A percentile compares a stretch with the other conserved stretches of the same genome.
Evolutionary conservation across 371 early-diverging fungal genomes (phyloP).

Genomic region (Apophysomyces sp.): DNA sequence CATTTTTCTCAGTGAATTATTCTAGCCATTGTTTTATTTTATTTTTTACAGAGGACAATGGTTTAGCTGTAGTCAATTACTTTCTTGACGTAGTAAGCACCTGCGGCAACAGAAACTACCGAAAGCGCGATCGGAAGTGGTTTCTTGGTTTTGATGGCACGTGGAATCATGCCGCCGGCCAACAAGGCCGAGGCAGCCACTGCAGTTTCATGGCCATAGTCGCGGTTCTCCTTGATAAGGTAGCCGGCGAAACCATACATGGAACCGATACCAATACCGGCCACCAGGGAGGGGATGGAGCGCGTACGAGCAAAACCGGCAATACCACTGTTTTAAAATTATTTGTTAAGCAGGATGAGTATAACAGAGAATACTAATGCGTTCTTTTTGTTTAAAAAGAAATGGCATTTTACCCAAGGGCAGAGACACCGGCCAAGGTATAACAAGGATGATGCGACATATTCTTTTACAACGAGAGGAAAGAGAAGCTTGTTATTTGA

Average conservation of each 20-base stretch:
- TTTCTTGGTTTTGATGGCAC: conserved; percentile 50
- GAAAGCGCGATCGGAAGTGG: conserved; percentile 47
- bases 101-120: conserved; percentile 34
- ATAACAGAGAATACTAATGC: neutral
- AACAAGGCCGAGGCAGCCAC: conserved; percentile 56
- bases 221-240: conserved; percentile 59
- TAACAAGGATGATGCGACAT: conserved; percentile 53
- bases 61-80: conserved; percentile 37
- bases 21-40: no score
- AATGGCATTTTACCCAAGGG: conserved; percentile 19
- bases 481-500: neutral
- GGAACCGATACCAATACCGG: conserved; percentile 64
- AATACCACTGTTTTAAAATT: conserved; percentile 43
- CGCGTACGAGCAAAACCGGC: conserved; percentile 59
- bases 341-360: neutral
- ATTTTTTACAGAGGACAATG: no score
- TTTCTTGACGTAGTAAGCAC: conserved; percentile 53
- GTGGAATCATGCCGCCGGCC: conserved; percentile 59
- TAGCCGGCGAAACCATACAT: conserved; percentile 61
- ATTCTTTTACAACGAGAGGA: neutral
- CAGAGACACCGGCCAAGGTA: conserved; percentile 51
- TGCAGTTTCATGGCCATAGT: conserved; percentile 69
- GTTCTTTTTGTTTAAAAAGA: no score
- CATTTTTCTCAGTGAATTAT: no score
- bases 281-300: conserved; percentile 62